Base-by-base conservation (phyloP, 2,329 filamentous ascomycete species). In the Acephala macrosclerotiorum region DNA sequence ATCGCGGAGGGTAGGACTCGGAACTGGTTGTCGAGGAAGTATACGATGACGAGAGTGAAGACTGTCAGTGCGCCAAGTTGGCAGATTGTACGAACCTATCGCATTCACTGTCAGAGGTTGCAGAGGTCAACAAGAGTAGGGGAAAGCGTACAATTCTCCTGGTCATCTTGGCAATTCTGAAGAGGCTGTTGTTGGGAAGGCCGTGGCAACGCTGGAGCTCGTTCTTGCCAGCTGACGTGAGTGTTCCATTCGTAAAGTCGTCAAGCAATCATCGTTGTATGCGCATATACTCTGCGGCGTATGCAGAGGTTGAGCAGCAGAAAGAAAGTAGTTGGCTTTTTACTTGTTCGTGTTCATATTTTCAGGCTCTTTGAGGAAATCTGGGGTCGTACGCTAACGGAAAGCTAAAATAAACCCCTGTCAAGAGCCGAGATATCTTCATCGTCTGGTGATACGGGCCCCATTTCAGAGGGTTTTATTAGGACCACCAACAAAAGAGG, bases 1-100 rank as follows among this genome's bases (percentile, higher is more conserved):
- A 93, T 87, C 35, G 87, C 84, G 67, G 84, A 83, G 22, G 90
- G 90, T 49, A 93, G 84, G 63, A 93, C 87, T 64, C 87, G 84
- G 78, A 90, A 91, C 73, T 83, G 84, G 74, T 84, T 89, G 78
- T 93, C 90, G 76, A 92, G 84, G 73, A 92, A 82, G 75, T 89
- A 85, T 63, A 88, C 74, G 53, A 90, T 75, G 64, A 90, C 76
- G 63, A 91, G 75, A 66, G 86, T 80, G 70, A 88, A 77, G 61
- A 82, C 74, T 25, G 72, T 61, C 20, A 75, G 68, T 12, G 71
- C 73, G 20, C 66, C 70, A n/a, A 77, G 70, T 67, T 78, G 76
- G 66, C 69, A 71, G 40, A 69, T 66, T 42, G 76, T 77, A 63
- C 84, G 83, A 65, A 85, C 80, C 84, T 86, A 22, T 51, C 47